phyloP scores from a whole-genome alignment of 768 basidiomycete species.

The Leucocoprinus leucothites region DNA sequence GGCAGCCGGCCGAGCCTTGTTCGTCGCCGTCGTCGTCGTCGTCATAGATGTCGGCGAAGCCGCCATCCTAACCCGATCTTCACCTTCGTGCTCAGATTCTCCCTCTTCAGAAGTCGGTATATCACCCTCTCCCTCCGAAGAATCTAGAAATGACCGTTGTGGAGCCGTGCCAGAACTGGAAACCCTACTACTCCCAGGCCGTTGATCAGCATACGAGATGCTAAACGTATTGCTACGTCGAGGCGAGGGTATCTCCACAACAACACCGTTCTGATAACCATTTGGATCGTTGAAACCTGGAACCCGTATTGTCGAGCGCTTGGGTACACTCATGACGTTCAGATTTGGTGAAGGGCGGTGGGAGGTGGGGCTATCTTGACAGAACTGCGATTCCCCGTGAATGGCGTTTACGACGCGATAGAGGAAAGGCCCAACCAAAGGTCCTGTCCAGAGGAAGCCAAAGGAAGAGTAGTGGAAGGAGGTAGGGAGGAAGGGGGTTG shows the following conservation, averaged over 20 bases:
- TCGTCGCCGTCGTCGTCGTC: background rate
- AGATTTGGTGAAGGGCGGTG: too few relatives aligned
- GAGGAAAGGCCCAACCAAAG: background rate
- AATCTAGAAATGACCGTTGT: background rate
- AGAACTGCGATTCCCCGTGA: conserved; percentile 1
- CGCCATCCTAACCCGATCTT: conserved; percentile 1
- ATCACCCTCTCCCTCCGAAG: conserved; percentile 10
- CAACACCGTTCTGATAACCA: conserved; percentile 35
- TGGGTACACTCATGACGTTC: conserved; percentile 30
- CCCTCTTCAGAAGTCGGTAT: conserved; percentile 9
- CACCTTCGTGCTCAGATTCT: conserved; percentile 2
- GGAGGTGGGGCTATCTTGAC: background rate
- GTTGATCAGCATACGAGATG: conserved; percentile 47
- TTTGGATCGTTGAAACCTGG: conserved; percentile 4
- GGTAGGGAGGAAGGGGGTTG: conserved; percentile 9
- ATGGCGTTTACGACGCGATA: background rate
- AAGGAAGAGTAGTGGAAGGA: background rate
- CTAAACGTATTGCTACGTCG: conserved; percentile 52
- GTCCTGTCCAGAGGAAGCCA: conserved; percentile 6
- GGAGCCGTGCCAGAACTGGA: conserved; percentile 11
- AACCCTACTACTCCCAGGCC: conserved; percentile 20
- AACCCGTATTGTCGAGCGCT: conserved; percentile 45
- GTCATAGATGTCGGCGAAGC: background rate
- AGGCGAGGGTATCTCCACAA: conserved; percentile 36
- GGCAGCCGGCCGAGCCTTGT: background rate